Evolutionary conservation across 305 asterid genomes (phyloP), one percentile per base, ranked within the genome.

Genomic region (Ilex paraguariensis): DNA sequence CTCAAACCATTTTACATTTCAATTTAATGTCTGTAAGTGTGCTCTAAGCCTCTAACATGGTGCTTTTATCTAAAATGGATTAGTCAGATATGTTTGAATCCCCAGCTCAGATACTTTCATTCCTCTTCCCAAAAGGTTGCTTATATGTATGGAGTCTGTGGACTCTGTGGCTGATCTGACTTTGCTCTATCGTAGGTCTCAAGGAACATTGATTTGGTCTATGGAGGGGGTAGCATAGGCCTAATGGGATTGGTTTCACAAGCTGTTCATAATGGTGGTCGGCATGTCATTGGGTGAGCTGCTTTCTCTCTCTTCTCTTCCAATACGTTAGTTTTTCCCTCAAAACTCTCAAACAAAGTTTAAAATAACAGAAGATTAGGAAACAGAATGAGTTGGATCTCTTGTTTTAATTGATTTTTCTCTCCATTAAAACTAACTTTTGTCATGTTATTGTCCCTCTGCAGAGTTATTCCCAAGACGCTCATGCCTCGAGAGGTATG

Each of bases 401-500:
- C 52, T 21, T 33, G 31, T 56, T 57, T 52, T 65, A 56, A 33
- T 53, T 57, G 40, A 14, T 49, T 30, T 63, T 48, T 66, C 58
- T 57, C 48, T 67, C 66, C 72, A 28, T 56, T 73, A 76, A 81
- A 69, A 81, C 81, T 75, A 67, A 68, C 67, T 49, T 62, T 84
- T 87, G 95, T 84, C 94, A 70, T 91, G 77, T 88, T 86, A 73
- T 76, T 84, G 89, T 91, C 82, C 75, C 68, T 67, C 69, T 81
- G 81, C 93, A 91, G 98, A 75, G 98, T 91, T 64, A 91, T 91
- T 91, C 98, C 98, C 95, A 91, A 91, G 95, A 86, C 98, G 56
- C 98, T 91, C 87, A 91, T 91, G 98, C 98, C 98, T 71, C 81
- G 85, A 88, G 98, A 87, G 98, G 98, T 91, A 83, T 81, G 89